Percentiles rank a stretch among this genome's conserved stretches.
Evolutionary conservation across 352 stramenopile species (phyloP).

Genomic region (Globisporangium orthogonon): DNA sequence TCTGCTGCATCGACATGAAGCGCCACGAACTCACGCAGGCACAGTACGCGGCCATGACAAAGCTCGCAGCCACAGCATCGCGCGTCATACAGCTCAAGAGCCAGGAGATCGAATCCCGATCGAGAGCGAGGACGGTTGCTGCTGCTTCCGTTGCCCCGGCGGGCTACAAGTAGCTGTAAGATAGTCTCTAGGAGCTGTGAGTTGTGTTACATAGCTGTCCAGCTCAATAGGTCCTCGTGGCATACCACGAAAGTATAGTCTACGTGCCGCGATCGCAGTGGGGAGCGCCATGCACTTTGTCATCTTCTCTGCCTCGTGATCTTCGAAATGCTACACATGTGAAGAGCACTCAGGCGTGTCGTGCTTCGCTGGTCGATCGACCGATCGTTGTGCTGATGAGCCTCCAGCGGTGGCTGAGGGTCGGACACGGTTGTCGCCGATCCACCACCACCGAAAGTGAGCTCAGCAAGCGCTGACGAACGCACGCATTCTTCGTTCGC

Average conservation of each 20-base stretch:
- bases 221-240: too few species aligned
- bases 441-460: neutral
- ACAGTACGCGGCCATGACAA: constrained; percentile 51
- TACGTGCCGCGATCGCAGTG: too few species aligned
- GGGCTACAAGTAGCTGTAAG: constrained; percentile 3
- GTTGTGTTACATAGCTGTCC: too few species aligned
- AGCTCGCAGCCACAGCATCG: constrained; percentile 45
- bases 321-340: neutral
- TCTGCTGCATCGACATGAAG: constrained; percentile 57
- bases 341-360: neutral
- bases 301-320: too few species aligned
- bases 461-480: neutral
- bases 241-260: too few species aligned
- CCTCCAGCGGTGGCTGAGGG: neutral
- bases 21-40: constrained; percentile 41
- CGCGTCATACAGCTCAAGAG: constrained; percentile 31
- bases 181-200: too few species aligned
- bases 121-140: neutral
- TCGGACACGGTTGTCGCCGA: neutral
- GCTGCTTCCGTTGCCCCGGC: neutral
- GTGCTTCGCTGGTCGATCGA: neutral
- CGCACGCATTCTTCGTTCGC: too few species aligned
- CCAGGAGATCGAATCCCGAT: constrained; percentile 8
- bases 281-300: too few species aligned
- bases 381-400: neutral